Evolutionary conservation across 345 rosid species (phyloP).

Genomic region (Turritis glabra): DNA sequence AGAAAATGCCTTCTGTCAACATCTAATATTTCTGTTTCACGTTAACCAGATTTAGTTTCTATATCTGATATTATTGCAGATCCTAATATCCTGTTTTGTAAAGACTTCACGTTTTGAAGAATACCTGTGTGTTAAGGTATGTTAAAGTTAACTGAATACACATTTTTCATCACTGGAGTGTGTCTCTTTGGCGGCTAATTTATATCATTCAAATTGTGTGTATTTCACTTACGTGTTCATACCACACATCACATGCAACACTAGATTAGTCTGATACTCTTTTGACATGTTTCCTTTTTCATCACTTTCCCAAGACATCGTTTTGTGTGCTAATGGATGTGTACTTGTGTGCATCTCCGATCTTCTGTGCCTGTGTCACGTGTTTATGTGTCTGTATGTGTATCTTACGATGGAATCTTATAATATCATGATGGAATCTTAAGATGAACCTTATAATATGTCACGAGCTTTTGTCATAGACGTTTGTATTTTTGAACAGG

Average conservation of each 20-base stretch:
- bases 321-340: not conserved
- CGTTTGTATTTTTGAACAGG: slow-evolving; percentile 53
- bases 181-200: not conserved
- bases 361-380: not conserved
- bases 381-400: slow-evolving; percentile 1
- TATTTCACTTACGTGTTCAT: not conserved
- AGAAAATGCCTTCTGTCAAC: slow-evolving; percentile 7
- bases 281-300: not conserved
- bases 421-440: slow-evolving; percentile 7
- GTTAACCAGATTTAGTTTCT: slow-evolving; percentile 14
- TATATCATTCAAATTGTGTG: not conserved
- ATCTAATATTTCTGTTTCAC: not conserved
- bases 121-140: slow-evolving; percentile 83
- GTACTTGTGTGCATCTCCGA: not conserved
- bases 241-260: not conserved
- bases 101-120: slow-evolving; percentile 89
- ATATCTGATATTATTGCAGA: slow-evolving; percentile 50
- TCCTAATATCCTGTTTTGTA: slow-evolving; percentile 86
- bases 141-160: not conserved
- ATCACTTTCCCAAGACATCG: not conserved
- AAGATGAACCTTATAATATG: slow-evolving; percentile 13
- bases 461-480: slow-evolving; percentile 10
- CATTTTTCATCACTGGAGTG: not conserved
- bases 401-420: slow-evolving; percentile 6
- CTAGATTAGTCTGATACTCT: slow-evolving; percentile 2